Base-by-base conservation (phyloP, 2,329 filamentous ascomycete species). In the Aspergillus versicolor region DNA sequence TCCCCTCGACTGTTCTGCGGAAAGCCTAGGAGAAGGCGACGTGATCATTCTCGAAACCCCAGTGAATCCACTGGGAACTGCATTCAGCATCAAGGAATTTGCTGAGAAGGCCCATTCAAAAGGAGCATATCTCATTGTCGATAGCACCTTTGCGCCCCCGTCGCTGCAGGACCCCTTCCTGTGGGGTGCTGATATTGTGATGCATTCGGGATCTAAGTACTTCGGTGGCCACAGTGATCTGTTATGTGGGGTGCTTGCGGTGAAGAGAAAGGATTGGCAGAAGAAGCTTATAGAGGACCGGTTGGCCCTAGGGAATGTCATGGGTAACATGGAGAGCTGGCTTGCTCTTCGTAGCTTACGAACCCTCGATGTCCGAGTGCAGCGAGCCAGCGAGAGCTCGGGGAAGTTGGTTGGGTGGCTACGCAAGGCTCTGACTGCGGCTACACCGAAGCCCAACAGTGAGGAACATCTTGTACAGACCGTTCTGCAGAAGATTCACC, bases 161-260 rank as follows among this genome's bases (percentile, higher is more conserved):
- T 91, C 91, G 24, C 79, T 99, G 56, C 88, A 91, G 71, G 90
- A 97, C 66, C 92, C 94, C 0, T 94, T 97, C 67, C 70, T 73
- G 17, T 88, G 84, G 72, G 93, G 91, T 47, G 91, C 89, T 24
- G 93, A 97, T 74, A 76, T 92, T 1, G 84, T 96, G 30, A 89
- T 97, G 89, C 94, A 99, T 76, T 89, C 84, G 48, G 94, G 92
- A 4, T 96, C 92, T 13, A 99, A 97, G 81, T 99, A 97, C 75
- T 85, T 99, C 63, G 94, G 94, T 22, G 94, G 94, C 0, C 94
- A 99, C 76, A 92, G 88, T 63, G 94, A 99, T 75, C 82, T 97
- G 82, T 84, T 99, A 4, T 95, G 90, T 70, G 94, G 94, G n/a
- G 88, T 96, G 15, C 77, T 99, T 34, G 84, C 86, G 0, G 83